Percentiles rank a stretch among this genome's conserved stretches.
Conservation (phyloP, 2,329 filamentous ascomycete species). For the Xylaria sp. region DNA sequence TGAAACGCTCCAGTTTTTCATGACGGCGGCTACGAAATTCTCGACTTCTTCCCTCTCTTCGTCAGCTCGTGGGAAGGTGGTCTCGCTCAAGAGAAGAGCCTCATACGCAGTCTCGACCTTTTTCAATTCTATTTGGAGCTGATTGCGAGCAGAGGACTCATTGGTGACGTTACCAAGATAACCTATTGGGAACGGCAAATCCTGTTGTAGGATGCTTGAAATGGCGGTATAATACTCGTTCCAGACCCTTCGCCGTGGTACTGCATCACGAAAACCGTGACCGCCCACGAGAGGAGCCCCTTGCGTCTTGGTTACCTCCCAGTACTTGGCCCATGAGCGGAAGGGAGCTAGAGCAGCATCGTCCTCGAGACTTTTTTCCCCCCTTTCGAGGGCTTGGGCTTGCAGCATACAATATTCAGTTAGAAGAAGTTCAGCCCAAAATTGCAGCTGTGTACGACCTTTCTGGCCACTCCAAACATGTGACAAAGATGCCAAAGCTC, state of each 20-base stretch:
- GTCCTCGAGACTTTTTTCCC: slow-evolving; percentile 61
- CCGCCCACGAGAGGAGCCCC: slow-evolving; percentile 61
- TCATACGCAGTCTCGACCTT: slow-evolving; percentile 84
- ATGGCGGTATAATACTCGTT: slow-evolving; percentile 83
- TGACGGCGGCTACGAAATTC: slow-evolving; percentile 79
- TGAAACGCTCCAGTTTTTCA: slow-evolving; percentile 85
- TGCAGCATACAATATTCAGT: slow-evolving; percentile 79
- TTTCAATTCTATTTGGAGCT: slow-evolving; percentile 80
- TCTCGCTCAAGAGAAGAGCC: slow-evolving; percentile 78
- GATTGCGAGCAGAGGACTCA: slow-evolving; percentile 66
- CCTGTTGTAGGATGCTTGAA: slow-evolving; percentile 77
- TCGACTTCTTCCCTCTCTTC: slow-evolving; percentile 84
- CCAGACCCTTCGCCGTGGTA: slow-evolving; percentile 78
- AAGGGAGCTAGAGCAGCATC: slow-evolving; percentile 65
- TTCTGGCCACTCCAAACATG: slow-evolving; percentile 61
- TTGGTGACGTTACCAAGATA: slow-evolving; percentile 54
- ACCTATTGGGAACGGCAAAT: slow-evolving; percentile 67
- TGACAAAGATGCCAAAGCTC: slow-evolving; percentile 71
- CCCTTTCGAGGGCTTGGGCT: slow-evolving; percentile 66
- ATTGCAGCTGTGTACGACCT: slow-evolving; percentile 72
- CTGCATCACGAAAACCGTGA: slow-evolving; percentile 66
- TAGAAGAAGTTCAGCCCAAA: slow-evolving; percentile 82
- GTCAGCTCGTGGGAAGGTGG: slow-evolving; percentile 84
- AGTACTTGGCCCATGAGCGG: slow-evolving; percentile 76
- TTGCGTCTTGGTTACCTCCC: slow-evolving; percentile 60